Evolutionary conservation across 2,329 filamentous ascomycete species (phyloP), one percentile per base, ranked within the genome.

Genomic region (Hymenoscyphus albidus): DNA sequence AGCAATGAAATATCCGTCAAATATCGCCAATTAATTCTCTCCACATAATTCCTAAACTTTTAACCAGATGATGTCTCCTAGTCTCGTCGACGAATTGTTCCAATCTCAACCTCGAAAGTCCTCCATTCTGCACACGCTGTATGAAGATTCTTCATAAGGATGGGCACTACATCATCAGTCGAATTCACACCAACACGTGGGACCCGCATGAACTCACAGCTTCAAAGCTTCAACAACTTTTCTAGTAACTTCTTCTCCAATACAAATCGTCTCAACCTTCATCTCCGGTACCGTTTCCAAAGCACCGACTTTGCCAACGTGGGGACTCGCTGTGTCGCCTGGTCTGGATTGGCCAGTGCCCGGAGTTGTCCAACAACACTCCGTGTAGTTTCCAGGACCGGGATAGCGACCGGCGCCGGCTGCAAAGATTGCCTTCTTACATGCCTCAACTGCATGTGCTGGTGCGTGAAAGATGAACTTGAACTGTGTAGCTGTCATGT

Each of bases 271-370:
- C 78, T 92, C 88, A 16, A 89, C 84, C 58, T 82, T 81, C 1
- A 83, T 79, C 75, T 91, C 88, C 3, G 83, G 79, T 0, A 85
- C 79, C 64, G 85, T 74, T 74, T 90, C 86, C 0, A 90, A 71
- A 51, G 78, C 74, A 0, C 87, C 86, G 1, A 80, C 77, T 10
- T 77, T 76, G 0, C 88, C 89, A 67, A 90, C 85, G 70, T 85
- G 77, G 2, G 88, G 88, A 58, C 87, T 87, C 0, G 88, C 86
- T 0, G 78, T 74, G 62, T 80, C 80, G 0, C 85, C 85, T 0
- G 88, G 88, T 0, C 85, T 82, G 74, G 91, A 92, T 71, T 91
- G 88, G 0, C 87, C 87, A 0, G 78, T 85, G 4, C 88, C 89
- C 3, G 76, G 67, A 0, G 77, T 75, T 2, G 78, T 77, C 78